Conservation (phyloP, 441 rosid genomes). For the Jatropha podagrica region DNA sequence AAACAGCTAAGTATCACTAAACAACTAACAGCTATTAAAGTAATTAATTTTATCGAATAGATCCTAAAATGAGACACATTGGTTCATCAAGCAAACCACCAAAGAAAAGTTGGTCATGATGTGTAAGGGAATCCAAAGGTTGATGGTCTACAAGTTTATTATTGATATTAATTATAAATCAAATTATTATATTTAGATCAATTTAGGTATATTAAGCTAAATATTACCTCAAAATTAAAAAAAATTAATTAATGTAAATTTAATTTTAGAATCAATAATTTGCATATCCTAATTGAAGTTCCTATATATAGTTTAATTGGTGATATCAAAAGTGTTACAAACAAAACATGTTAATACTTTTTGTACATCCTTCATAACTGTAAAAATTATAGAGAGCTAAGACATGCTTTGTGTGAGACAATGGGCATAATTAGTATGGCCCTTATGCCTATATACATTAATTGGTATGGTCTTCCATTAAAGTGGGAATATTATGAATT, state of each 20-base stretch:
- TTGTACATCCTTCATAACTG: slow-evolving; percentile 21
- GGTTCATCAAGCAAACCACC: not conserved
- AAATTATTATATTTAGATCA: not conserved
- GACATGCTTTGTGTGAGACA: slow-evolving; percentile 18
- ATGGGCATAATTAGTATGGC: slow-evolving; percentile 17
- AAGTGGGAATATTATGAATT: slow-evolving; percentile 5
- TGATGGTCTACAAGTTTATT: slow-evolving; percentile 18
- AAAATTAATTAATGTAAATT: not conserved
- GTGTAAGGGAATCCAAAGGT: slow-evolving; percentile 23
- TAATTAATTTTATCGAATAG: too few species aligned
- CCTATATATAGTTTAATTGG: not conserved
- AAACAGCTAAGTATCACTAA: too few species aligned
- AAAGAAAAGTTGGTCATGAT: slow-evolving; percentile 10
- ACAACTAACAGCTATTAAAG: too few species aligned
- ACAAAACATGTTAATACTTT: slow-evolving; percentile 20
- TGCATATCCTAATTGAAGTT: not conserved
- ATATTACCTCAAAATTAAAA: not conserved
- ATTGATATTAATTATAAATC: not conserved
- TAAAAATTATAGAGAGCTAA: slow-evolving; percentile 9
- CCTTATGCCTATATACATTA: slow-evolving; percentile 3
- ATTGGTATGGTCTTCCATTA: slow-evolving; percentile 4
- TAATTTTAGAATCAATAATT: not conserved
- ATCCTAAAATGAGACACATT: not conserved
- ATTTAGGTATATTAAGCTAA: not conserved
- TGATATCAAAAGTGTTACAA: not conserved